Evolutionary conservation across 495 filamentous ascomycete species (phyloP), one percentile per base, ranked within the genome.

Genomic region (Podospora anserina): DNA sequence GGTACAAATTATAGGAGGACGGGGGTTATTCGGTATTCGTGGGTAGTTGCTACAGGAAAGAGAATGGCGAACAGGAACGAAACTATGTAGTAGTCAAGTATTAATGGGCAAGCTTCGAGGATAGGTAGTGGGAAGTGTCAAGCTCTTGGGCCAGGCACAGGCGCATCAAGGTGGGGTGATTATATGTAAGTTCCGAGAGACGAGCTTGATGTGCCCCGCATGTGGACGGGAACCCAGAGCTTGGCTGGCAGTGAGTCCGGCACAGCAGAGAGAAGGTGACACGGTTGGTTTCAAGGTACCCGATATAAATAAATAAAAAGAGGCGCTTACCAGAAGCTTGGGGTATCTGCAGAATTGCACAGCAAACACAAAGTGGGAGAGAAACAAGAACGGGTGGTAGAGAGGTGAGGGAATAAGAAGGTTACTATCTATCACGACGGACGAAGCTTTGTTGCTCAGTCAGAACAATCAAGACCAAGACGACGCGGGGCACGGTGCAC

Each of bases 171-270:
- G 69, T 65, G 69, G 66, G 69, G 66, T 68, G 69, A 28, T 66
- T 62, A 66, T 62, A 71, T 71, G 28, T 64, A 66, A 66, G 64
- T 65, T 61, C 62, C 49, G 62, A 18, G 55, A 58, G 23, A 26
- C 55, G 23, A 58, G 55, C 16, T 58, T 65, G 26, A 56, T 56
- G 39, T 70, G 68, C 68, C 68, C 68, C 68, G 68, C 68, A 64
- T 60, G 67, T 55, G 63, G 23, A 23, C 23, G 23, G 23, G 67
- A 19, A 61, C 39, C 18, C n/a, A n/a, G n/a, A 60, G 30, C 66
- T 68, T 60, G 39, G 59, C 15, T 58, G 30, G 19, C 59, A 55
- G 59, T 55, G 53, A 63, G 66, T 61, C 62, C 58, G 68, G 63
- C 67, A 57, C 62, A 44, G 58, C 63, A 26, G 26, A 23, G 9